Conservation (phyloP, 2,329 filamentous ascomycete species). For the Alternaria triticina region DNA sequence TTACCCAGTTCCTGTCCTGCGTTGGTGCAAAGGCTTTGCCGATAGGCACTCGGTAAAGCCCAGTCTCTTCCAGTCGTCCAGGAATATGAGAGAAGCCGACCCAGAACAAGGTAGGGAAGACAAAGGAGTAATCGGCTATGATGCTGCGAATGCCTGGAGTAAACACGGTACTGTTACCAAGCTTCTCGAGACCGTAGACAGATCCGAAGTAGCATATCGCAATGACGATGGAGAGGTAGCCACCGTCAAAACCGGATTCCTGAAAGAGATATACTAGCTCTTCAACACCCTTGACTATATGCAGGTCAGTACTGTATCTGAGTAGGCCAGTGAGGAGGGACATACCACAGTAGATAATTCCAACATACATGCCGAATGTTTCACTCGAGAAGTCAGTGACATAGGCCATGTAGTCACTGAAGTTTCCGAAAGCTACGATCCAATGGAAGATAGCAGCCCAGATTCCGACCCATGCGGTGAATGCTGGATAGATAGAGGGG, state of each 20-base stretch:
- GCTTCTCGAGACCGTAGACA: constrained; percentile 58
- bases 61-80: constrained; percentile 52
- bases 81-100: constrained; percentile 61
- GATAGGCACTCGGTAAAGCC: constrained; percentile 52
- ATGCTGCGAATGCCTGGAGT: constrained; percentile 54
- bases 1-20: constrained; percentile 55
- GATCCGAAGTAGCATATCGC: constrained; percentile 61
- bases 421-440: constrained; percentile 60
- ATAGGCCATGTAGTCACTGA: constrained; percentile 65
- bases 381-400: constrained; percentile 64
- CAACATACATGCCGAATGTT: constrained; percentile 62
- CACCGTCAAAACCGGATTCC: constrained; percentile 49
- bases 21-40: constrained; percentile 57
- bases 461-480: constrained; percentile 64
- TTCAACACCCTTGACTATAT: constrained; percentile 61
- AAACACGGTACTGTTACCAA: constrained; percentile 55
- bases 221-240: constrained; percentile 58
- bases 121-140: constrained; percentile 60
- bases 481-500: constrained; percentile 58
- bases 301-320: not conserved
- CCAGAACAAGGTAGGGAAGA: constrained; percentile 59
- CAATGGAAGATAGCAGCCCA: constrained; percentile 66
- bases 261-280: constrained; percentile 61
- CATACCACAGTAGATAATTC: constrained; percentile 62
- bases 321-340: not conserved